Evolutionary conservation across 2,329 filamentous ascomycete species (phyloP), one percentile per base, ranked within the genome.

Genomic region (Rhynchosporium agropyri): DNA sequence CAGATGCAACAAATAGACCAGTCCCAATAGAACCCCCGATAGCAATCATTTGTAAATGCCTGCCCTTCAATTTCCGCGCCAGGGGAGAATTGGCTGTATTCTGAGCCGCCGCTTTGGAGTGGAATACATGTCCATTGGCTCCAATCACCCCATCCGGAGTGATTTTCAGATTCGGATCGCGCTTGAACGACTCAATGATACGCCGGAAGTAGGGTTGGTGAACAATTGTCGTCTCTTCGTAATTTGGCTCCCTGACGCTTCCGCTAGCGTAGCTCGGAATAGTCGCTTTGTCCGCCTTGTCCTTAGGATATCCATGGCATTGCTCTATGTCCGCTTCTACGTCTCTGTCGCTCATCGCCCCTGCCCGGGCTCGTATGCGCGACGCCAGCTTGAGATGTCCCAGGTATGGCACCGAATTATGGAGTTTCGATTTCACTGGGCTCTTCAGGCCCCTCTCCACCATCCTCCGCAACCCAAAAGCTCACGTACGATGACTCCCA

Each of bases 41-140:
- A 13, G 94, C 94, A 80, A 97, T 97, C 94, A 97, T 97, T 79
- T 97, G 93, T 74, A 97, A 75, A 79, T 98, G 94, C 54, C 92
- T 83, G 26, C 88, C 87, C 77, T 96, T 95, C 69, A 96, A 78
- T 75, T 87, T 88, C 72, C 92, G 83, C 57, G 89, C 86, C 57
- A 98, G 81, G 7, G 89, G 86, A 51, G 90, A 89, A 67, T 88
- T 83, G 3, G 91, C 89, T 1, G 91, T 93, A 49, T 81, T 81
- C 15, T 78, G 75, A 0, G 82, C 83, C 0, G 84, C 85, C 60
- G 75, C 75, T 73, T 92, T 88, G 68, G 91, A 78, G 73, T 91
- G 81, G 72, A 84, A 87, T 13, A 80, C 79, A 49, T 68, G 64
- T 10, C 71, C 72, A 67, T 73, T 67, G 31, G 62, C 62, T 4